Conservation (phyloP, 306 rosid species). For the Prunus mume region DNA sequence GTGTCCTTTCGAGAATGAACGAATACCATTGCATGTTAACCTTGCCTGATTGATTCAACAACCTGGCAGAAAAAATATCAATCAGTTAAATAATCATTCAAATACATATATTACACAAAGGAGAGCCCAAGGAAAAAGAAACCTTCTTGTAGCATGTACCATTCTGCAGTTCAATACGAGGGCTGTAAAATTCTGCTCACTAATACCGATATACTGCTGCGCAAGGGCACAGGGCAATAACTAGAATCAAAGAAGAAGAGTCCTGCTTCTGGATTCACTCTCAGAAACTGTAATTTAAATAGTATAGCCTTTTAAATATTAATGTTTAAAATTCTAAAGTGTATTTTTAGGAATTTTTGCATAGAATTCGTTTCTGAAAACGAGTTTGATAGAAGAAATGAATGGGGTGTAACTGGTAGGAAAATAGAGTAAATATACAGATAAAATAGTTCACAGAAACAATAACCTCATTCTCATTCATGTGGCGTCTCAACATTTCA, state of each 20-base stretch:
- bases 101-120: not conserved
- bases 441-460: constrained; percentile 19
- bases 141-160: constrained; percentile 89
- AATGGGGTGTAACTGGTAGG: not conserved
- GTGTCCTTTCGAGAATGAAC: no score
- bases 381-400: not conserved
- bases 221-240: constrained; percentile 99
- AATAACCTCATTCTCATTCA: constrained; percentile 91
- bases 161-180: constrained; percentile 51
- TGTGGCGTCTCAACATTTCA: constrained; percentile 83
- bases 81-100: no score
- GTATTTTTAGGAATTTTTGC: not conserved
- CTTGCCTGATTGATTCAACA: no score
- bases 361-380: not conserved
- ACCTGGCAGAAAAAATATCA: no score
- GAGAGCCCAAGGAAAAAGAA: constrained; percentile 25
- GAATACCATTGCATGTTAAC: no score
- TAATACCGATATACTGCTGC: constrained; percentile 74
- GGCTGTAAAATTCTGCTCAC: no score
- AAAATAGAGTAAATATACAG: not conserved
- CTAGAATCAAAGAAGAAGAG: constrained; percentile 94
- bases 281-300: constrained; percentile 53
- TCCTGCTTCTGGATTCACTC: constrained; percentile 91
- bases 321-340: no score
- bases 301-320: no score